Conservation (phyloP, 768 basidiomycete species). For the Suillus decipiens region DNA sequence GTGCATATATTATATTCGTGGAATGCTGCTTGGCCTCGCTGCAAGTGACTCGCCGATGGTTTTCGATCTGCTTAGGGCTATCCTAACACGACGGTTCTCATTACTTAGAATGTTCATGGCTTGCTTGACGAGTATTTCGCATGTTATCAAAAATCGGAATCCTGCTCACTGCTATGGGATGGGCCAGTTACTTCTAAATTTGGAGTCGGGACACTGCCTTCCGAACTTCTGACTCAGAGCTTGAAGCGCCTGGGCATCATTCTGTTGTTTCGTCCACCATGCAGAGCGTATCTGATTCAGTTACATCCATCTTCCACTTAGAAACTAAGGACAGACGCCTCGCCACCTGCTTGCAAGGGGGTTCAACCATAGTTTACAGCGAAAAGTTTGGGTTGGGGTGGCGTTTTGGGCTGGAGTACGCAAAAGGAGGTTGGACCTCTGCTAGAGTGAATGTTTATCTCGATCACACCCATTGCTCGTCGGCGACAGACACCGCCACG, state of each 20-base stretch:
- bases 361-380: conserved; percentile 22
- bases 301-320: conserved; percentile 28
- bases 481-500: too few relatives aligned
- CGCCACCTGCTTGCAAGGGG: conserved; percentile 12
- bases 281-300: conserved; percentile 29
- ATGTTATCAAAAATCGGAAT: background rate
- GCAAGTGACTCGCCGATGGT: too few relatives aligned
- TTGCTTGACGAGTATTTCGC: too few relatives aligned
- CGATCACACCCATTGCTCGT: too few relatives aligned
- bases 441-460: background rate
- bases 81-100: too few relatives aligned
- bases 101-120: too few relatives aligned
- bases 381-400: conserved; percentile 30
- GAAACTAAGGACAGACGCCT: conserved; percentile 24
- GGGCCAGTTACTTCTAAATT: background rate
- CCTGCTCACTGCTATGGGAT: background rate
- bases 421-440: background rate
- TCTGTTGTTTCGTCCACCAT: conserved; percentile 1
- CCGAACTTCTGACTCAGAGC: too few relatives aligned
- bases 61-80: too few relatives aligned
- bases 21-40: too few relatives aligned
- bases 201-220: background rate
- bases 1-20: background rate
- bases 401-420: conserved; percentile 27
- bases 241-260: background rate